phyloP scores from a whole-genome alignment of 805 yeast species.

The Vanderwaltozyma polyspora region DNA sequence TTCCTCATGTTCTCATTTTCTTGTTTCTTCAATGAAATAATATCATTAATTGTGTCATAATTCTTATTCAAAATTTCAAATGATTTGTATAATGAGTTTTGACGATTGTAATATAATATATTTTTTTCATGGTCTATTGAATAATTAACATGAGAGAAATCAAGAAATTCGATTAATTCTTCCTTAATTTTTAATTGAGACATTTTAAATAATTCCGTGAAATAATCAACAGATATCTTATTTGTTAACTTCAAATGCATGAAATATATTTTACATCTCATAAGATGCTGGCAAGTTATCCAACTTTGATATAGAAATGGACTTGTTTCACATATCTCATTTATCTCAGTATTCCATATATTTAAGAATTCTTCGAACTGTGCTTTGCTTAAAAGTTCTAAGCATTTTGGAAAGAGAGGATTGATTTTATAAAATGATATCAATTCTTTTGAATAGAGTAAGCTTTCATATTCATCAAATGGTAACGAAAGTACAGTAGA shows the following conservation, averaged over 20 bases:
- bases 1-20: background rate
- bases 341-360: constrained; percentile 16
- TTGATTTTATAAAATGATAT: constrained; percentile 7
- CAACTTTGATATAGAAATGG: constrained; percentile 12
- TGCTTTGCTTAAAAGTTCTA: constrained; percentile 14
- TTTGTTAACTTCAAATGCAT: constrained; percentile 21
- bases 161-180: constrained; percentile 13
- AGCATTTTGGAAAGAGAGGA: constrained; percentile 8
- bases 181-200: constrained; percentile 7
- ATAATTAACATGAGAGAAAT: constrained; percentile 14
- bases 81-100: constrained; percentile 2
- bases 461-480: constrained; percentile 19
- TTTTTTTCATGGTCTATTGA: constrained; percentile 8
- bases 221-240: constrained; percentile 14
- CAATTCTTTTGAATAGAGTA: constrained; percentile 12
- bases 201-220: constrained; percentile 16
- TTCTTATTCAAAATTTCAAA: background rate
- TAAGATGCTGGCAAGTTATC: constrained; percentile 10
- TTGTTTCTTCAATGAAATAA: background rate
- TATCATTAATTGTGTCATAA: background rate
- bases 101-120: constrained; percentile 6
- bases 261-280: constrained; percentile 21
- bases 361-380: constrained; percentile 16
- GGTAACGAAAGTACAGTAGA: constrained; percentile 19
- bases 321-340: constrained; percentile 8